Conservation (phyloP, 352 stramenopile genomes). For the Blastocystis sp. region DNA sequence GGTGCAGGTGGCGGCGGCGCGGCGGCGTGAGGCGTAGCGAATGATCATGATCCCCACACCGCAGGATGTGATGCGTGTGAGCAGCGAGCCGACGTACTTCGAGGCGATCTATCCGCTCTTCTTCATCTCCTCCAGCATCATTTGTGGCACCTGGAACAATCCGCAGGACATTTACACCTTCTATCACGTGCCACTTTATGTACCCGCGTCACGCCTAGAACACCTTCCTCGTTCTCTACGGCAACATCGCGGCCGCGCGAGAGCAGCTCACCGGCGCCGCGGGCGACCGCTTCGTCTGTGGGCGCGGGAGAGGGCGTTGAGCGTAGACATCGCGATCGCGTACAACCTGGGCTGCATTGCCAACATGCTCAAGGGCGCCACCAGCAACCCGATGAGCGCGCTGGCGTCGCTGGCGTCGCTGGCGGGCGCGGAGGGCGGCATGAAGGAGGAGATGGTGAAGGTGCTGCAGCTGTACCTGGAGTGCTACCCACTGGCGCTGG, state of each 20-base stretch:
- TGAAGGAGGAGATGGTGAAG: constrained; percentile 17
- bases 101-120: constrained; percentile 55
- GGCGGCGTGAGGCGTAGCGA: not conserved
- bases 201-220: not conserved
- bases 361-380: constrained; percentile 20
- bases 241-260: constrained; percentile 9
- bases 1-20: not conserved
- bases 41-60: constrained; percentile 33
- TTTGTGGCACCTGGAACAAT: constrained; percentile 31
- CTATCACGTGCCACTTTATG: constrained; percentile 18
- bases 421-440: not conserved
- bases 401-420: not conserved
- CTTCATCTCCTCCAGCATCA: constrained; percentile 52
- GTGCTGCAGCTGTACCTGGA: constrained; percentile 7
- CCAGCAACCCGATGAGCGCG: not conserved
- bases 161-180: constrained; percentile 13
- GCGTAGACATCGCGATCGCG: not conserved
- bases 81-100: not conserved
- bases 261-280: constrained; percentile 5
- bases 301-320: not conserved
- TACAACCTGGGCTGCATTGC: not conserved
- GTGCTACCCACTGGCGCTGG: not conserved
- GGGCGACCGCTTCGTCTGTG: constrained; percentile 11
- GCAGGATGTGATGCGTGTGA: not conserved
- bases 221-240: not conserved